Percentiles rank a stretch among this genome's conserved stretches.
Evolutionary conservation across 2,329 filamentous ascomycete genomes (phyloP).

Genomic region (Trichophyton mentagrophytes): DNA sequence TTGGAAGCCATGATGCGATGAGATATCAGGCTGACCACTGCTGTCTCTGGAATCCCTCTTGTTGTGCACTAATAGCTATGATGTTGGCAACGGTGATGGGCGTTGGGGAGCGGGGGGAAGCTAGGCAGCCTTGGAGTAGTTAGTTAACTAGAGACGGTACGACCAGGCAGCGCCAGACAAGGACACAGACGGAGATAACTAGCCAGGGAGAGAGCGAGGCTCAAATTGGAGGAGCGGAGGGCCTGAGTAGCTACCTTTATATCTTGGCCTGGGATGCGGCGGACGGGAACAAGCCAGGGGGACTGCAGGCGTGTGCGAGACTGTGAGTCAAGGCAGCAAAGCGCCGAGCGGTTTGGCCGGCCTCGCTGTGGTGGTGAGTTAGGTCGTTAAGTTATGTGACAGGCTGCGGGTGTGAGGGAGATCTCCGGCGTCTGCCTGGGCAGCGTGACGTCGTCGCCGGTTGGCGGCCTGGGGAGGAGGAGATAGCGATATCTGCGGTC

Average conservation of each 20-base stretch:
- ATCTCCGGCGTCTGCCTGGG: no score
- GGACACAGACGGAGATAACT: no score
- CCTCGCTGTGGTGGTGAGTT: no score
- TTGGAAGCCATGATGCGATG: slow-evolving; percentile 39
- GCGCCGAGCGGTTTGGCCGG: no score
- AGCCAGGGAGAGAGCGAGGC: not conserved
- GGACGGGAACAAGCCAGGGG: not conserved
- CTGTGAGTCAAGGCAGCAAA: not conserved
- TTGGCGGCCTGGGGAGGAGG: no score
- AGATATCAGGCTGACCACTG: not conserved
- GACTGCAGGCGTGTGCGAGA: not conserved
- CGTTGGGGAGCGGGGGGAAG: not conserved
- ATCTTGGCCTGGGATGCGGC: not conserved
- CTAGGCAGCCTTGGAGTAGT: not conserved
- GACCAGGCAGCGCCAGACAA: not conserved
- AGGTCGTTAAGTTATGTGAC: no score
- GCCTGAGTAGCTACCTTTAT: not conserved
- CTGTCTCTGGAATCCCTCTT: not conserved
- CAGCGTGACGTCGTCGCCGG: no score
- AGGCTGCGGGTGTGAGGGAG: no score
- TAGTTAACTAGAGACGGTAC: not conserved
- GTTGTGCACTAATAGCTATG: not conserved
- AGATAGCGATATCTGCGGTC: no score
- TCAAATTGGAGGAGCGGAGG: not conserved
- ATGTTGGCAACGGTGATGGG: not conserved